Evolutionary conservation across 2,329 filamentous ascomycete genomes (phyloP).

Genomic region (Nothophaeocryptopus gaeumannii): DNA sequence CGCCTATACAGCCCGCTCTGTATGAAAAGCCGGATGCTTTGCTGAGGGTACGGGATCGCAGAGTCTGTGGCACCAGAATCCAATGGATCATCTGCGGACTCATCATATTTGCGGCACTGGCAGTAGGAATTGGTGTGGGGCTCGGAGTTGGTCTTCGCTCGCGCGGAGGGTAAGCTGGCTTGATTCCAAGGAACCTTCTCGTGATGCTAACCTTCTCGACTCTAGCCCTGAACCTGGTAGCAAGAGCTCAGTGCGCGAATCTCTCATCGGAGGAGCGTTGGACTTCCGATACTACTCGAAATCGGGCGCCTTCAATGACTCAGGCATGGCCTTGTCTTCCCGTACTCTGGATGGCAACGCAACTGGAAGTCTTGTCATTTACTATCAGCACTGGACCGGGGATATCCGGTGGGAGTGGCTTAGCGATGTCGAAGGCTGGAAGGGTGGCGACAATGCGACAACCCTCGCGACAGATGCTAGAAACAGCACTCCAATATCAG

Average conservation of each 20-base stretch:
- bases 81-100: conserved; percentile 20
- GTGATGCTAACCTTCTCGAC: no score
- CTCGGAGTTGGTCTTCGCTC: conserved; percentile 35
- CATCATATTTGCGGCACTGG: conserved; percentile 20
- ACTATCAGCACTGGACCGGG: conserved; percentile 46
- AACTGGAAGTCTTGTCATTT: conserved; percentile 38
- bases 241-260: no score
- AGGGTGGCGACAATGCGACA: conserved; percentile 38
- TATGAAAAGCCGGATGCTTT: conserved; percentile 7
- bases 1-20: conserved; percentile 8
- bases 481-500: conserved; percentile 42
- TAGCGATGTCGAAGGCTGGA: conserved; percentile 36
- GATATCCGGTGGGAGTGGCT: conserved; percentile 42
- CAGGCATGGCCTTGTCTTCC: conserved; percentile 42
- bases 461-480: conserved; percentile 43
- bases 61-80: conserved; percentile 21
- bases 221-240: no score
- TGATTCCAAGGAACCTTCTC: no score
- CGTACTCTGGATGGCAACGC: conserved; percentile 16
- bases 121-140: conserved; percentile 36
- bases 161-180: no score
- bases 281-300: conserved; percentile 29
- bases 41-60: conserved; percentile 6
- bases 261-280: conserved; percentile 20
- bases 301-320: conserved; percentile 46